Evolutionary conservation across 805 yeast genomes (phyloP), one percentile per base, ranked within the genome.

Genomic region (Ogataea chonburiensis): DNA sequence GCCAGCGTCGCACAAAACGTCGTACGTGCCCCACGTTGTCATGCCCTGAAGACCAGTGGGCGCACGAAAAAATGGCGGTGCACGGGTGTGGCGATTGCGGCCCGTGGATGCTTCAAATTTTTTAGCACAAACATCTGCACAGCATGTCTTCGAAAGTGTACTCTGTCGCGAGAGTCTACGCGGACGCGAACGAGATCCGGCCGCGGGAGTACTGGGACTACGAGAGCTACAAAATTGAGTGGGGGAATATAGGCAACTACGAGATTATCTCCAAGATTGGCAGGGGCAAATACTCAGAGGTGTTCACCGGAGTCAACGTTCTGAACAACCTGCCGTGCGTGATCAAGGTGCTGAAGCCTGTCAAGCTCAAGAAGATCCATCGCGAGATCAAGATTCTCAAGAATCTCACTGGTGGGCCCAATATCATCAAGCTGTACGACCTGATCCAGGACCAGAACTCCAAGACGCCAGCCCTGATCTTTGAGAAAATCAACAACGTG

Each of bases 261-360:
- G 97, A 89, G 64, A 80, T 88, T 30, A 71, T 83, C 24, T 77
- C 78, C 44, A 88, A 87, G 59, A 73, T 89, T 33, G 97, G 97
- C 8, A 73, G 96, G 40, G 97, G 97, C 32, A 87, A 87, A 63
- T 89, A 89, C 59, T 84, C 94, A 11, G 97, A 89, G 64, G 97
- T 89, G 31, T 89, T 89, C 54, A 77, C 86, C 47, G 97, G 96
- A 5, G 71, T 84, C 24, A 79, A 84, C 49, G 67, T 81, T 13
- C 57, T 70, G 26, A 73, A 73, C 39, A 77, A 80, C 37, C 70
- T 72, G 36, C 70, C 79, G 36, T 79, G 89, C 50, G 96, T 89
- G 34, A 85, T 89, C 55, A 89, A 89, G 63, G 96, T 87, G 16
- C 71, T 89, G 54, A 89, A 89, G 60, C 97, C 97, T 2, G 96